phyloP scores from a whole-genome alignment of 2,329 filamentous ascomycete species.

The Coniella vitis region DNA sequence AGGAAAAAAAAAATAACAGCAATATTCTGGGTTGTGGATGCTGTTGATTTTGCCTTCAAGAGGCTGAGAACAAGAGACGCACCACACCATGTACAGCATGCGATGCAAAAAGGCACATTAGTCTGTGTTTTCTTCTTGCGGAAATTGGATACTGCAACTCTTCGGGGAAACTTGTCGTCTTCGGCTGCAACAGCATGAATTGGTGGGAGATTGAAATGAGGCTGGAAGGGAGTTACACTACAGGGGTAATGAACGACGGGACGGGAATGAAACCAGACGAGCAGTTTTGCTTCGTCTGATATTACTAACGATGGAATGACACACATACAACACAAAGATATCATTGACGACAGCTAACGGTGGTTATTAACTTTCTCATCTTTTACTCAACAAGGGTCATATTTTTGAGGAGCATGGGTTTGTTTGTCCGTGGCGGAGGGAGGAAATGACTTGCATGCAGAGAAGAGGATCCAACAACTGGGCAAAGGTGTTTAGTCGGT shows the following conservation, averaged over 20 bases:
- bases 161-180: too few relatives aligned
- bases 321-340: too few relatives aligned
- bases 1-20: too few relatives aligned
- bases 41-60: background rate
- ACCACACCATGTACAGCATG: conserved; percentile 2
- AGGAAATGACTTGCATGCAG: background rate
- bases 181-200: too few relatives aligned
- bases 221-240: conserved; percentile 2
- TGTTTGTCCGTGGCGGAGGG: too few relatives aligned
- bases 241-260: conserved; percentile 1
- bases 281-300: conserved; percentile 6
- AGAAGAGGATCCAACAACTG: background rate
- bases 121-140: background rate
- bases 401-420: too few relatives aligned
- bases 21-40: too few relatives aligned
- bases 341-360: conserved; percentile 17
- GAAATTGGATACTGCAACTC: conserved; percentile 10
- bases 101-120: conserved; percentile 5
- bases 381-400: conserved; percentile 1
- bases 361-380: conserved; percentile 9
- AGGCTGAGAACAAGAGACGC: conserved; percentile 6
- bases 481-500: background rate
- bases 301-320: conserved; percentile 16
- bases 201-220: background rate
- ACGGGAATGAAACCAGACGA: conserved; percentile 1